Evolutionary conservation across 2,329 filamentous ascomycete species (phyloP), one percentile per base, ranked within the genome.

Genomic region (Fusarium keratoplasticum): DNA sequence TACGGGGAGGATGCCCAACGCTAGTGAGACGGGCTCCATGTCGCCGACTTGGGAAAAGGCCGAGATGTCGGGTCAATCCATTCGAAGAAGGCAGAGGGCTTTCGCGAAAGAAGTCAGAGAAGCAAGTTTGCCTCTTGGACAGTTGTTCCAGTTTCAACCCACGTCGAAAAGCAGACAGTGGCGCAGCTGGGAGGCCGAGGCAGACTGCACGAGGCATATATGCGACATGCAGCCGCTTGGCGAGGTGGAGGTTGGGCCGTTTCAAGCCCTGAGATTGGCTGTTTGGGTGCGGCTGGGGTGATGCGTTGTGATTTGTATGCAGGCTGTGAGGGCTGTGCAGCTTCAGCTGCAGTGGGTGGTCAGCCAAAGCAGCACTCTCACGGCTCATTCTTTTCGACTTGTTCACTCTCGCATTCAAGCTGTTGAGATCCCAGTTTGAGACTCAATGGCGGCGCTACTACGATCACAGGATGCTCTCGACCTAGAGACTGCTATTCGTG

Each of bases 1-100:
- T 1, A 67, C 16, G 3, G 65, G 65, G 7, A 67, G 18, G 16
- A 64, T 35, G 22, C 52, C 65, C 33, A 67, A 5, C 2, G 38
- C 60, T 3, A 67, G 60, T 4, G 38, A 50, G 1, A 55, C 65
- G 2, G 60, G 59, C 16, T 67, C 60, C 60, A 67, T 63, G n/a
- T 33, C 6, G 29, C 22, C 5, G 44, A 18, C 22, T 25, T 2
- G 50, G 11, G 14, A n/a, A 54, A n/a, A 20, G 20, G 20, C 4
- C 4, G 6, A 22, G 8, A 8, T 4, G n/a, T 1, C 6, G 11
- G 11, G 20, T 42, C 4, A 22, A 22, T 22, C 11, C 11, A 22
- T 22, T 7, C 40, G 11, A 14, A 6, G 29, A 42, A 42, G n/a
- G 2, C 11, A 22, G 40, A 44, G 20, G 13, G 40, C 1, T 16